Conservation (phyloP, 2,329 filamentous ascomycete genomes). For the Diplodia mutila region DNA sequence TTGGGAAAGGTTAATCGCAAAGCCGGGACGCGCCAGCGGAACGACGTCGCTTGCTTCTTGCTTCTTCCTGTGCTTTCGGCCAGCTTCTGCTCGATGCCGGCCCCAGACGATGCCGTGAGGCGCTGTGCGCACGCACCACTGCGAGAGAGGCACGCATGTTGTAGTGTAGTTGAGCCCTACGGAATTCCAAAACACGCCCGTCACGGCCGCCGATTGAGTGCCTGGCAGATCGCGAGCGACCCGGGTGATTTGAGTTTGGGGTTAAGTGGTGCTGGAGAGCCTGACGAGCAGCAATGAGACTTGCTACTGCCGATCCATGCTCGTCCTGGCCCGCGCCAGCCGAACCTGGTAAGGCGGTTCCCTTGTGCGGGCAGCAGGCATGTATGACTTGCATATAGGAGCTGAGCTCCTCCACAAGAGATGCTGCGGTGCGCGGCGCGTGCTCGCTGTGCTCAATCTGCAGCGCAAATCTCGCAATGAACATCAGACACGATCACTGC, state of each 20-base stretch:
- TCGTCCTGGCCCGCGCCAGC: constrained; percentile 9
- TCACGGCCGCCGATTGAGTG: not conserved
- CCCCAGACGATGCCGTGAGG: not conserved
- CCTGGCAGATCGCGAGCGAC: not conserved
- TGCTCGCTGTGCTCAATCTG: constrained; percentile 9
- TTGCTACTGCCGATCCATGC: constrained; percentile 11
- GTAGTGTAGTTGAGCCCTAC: not conserved
- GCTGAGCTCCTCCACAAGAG: constrained; percentile 14
- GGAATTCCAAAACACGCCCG: no score
- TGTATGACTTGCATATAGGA: constrained; percentile 22
- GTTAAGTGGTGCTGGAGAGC: constrained; percentile 4
- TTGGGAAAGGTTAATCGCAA: constrained; percentile 18
- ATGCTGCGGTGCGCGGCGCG: constrained; percentile 1
- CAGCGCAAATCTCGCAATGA: constrained; percentile 24
- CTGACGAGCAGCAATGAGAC: not conserved
- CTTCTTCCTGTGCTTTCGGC: not conserved
- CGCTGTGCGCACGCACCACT: not conserved
- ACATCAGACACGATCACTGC: constrained; percentile 20
- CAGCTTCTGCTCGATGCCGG: not conserved
- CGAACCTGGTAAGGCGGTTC: constrained; percentile 13
- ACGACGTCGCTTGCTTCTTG: no score
- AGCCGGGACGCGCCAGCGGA: not conserved
- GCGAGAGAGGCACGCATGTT: not conserved
- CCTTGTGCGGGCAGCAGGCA: constrained; percentile 10
- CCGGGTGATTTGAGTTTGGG: constrained; percentile 15